Evolutionary conservation across 805 yeast species (phyloP).

Genomic region (Wickerhamiella occidentalis): DNA sequence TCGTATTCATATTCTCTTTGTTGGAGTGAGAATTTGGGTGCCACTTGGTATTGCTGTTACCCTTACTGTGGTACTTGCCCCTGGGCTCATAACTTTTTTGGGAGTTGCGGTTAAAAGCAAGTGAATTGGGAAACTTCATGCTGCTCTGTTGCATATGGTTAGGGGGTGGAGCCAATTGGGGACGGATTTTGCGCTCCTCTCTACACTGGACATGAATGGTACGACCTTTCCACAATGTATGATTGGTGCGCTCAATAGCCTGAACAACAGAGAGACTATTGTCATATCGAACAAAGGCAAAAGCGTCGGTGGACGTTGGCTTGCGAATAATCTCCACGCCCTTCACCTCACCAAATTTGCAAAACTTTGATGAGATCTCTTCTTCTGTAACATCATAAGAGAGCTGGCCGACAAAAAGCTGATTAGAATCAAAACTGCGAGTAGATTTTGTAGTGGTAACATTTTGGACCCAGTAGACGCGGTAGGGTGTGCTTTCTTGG

Average conservation of each 20-base stretch:
- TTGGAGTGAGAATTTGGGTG: background rate
- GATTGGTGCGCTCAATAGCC: constrained; percentile 64
- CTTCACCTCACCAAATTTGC: constrained; percentile 51
- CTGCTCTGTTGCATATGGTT: constrained; percentile 25
- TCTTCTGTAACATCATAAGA: constrained; percentile 42
- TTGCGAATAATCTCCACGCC: constrained; percentile 45
- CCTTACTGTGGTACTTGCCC: background rate
- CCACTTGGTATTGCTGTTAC: background rate
- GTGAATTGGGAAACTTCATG: background rate
- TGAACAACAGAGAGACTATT: constrained; percentile 67
- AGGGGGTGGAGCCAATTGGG: constrained; percentile 11
- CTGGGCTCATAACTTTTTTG: background rate
- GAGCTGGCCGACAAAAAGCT: constrained; percentile 73
- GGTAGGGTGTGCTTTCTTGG: background rate
- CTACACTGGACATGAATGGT: constrained; percentile 80
- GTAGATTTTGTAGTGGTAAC: background rate
- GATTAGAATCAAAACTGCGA: constrained; percentile 40
- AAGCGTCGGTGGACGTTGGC: constrained; percentile 27
- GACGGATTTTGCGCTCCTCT: constrained; percentile 33
- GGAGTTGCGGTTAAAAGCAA: background rate
- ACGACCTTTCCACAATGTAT: constrained; percentile 55
- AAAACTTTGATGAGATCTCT: constrained; percentile 46
- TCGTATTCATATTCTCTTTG: constrained; percentile 4
- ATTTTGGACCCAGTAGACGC: constrained; percentile 14
- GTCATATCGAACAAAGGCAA: constrained; percentile 61